These are phyloP conservation scores for Epithemia pelagica DNA, from an alignment of 108 stramenopile genomes.

Conservation along the genomic window DNA sequence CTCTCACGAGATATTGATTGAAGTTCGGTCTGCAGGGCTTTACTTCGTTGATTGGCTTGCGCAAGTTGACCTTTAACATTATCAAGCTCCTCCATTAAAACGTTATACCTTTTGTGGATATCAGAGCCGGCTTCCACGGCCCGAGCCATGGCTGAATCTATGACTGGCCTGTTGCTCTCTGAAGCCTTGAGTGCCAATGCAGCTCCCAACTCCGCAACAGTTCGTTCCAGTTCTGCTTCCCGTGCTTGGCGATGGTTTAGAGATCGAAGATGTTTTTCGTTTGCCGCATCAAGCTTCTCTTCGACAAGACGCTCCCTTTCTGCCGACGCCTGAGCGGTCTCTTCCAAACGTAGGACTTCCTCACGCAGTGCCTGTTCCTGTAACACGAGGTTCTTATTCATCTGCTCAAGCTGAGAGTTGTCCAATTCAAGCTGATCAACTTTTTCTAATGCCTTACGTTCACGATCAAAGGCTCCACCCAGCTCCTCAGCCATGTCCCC, in stretches of 20 bases:
- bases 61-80: slow-evolving; percentile 35
- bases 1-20: slow-evolving; percentile 64
- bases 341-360: slow-evolving; percentile 43
- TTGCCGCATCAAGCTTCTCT: slow-evolving; percentile 61
- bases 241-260: slow-evolving; percentile 51
- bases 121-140: slow-evolving; percentile 4
- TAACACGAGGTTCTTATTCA: slow-evolving; percentile 32
- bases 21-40: slow-evolving; percentile 58
- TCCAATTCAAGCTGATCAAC: slow-evolving; percentile 37
- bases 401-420: slow-evolving; percentile 31
- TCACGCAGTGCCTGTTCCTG: slow-evolving; percentile 44
- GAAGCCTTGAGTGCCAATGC: slow-evolving; percentile 32
- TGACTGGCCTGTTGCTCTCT: background rate
- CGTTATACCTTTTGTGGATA: slow-evolving; percentile 26
- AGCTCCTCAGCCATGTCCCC: slow-evolving; percentile 66
- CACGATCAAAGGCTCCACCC: slow-evolving; percentile 56
- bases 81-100: slow-evolving; percentile 43
- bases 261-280: slow-evolving; percentile 64
- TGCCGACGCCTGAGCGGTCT: slow-evolving; percentile 41
- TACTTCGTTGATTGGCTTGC: slow-evolving; percentile 37
- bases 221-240: slow-evolving; percentile 77
- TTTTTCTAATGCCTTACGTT: slow-evolving; percentile 38
- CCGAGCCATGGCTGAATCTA: background rate
- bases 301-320: slow-evolving; percentile 63
- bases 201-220: slow-evolving; percentile 64